Conservation (phyloP, 139 green algal species). For the Chlorella sp. region DNA sequence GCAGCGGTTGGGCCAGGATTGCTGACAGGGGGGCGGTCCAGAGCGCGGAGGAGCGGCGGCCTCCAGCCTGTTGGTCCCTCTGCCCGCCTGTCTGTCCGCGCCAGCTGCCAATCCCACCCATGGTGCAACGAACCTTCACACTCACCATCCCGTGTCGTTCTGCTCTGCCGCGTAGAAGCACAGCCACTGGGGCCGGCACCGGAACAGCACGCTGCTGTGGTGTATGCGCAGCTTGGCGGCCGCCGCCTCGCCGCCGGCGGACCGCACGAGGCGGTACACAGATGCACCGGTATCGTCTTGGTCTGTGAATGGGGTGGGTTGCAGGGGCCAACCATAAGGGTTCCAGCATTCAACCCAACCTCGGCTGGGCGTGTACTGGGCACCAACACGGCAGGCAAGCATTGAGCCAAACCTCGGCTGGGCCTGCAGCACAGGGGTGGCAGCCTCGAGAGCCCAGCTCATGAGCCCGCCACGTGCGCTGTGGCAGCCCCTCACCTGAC, state of each 20-base stretch:
- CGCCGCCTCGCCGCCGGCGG: conserved; percentile 59
- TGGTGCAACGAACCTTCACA: too few species aligned
- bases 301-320: conserved; percentile 2
- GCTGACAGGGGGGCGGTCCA: too few species aligned
- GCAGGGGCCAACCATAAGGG: too few species aligned
- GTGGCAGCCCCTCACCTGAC: background rate
- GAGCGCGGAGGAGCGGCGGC: too few species aligned
- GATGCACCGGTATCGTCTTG: conserved; percentile 71
- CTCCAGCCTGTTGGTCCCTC: too few species aligned
- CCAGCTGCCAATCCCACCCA: too few species aligned
- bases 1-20: conserved; percentile 83
- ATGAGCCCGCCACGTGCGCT: background rate
- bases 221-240: conserved; percentile 64
- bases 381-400: too few species aligned
- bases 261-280: conserved; percentile 93
- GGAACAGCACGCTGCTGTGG: conserved; percentile 63
- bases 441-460: background rate
- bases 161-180: conserved; percentile 68
- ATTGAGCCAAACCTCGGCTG: too few species aligned
- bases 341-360: too few species aligned
- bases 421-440: background rate
- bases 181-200: conserved; percentile 61
- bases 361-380: conserved; percentile 55
- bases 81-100: too few species aligned
- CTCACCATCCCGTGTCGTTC: conserved; percentile 61